Conservation (phyloP, 257 asterid genomes). For the Apocynum venetum region DNA sequence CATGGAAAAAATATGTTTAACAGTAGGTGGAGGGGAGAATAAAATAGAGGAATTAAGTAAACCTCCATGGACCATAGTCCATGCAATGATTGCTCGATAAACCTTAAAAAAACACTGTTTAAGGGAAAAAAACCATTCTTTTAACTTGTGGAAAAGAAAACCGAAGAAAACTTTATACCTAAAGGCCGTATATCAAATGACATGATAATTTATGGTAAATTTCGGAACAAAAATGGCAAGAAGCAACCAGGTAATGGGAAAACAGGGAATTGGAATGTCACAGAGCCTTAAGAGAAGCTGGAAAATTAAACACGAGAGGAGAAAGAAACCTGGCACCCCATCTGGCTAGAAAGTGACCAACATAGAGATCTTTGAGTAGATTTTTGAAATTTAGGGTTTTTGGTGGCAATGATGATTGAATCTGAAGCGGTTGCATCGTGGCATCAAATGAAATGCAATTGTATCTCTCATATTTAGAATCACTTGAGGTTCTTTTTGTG, state of each 20-base stretch:
- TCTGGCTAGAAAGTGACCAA: slow-evolving; percentile 90
- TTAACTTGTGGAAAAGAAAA: not conserved
- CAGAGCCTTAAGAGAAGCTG: not conserved
- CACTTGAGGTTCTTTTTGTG: no score
- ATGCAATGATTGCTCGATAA: no score
- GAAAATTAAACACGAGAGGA: slow-evolving; percentile 2
- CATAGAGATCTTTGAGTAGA: slow-evolving; percentile 46
- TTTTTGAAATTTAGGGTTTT: not conserved
- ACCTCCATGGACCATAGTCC: no score
- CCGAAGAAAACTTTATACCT: not conserved
- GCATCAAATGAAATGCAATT: not conserved
- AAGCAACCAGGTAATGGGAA: not conserved
- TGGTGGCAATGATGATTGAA: not conserved
- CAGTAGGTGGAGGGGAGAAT: no score
- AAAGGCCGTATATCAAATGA: not conserved
- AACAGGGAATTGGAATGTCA: not conserved
- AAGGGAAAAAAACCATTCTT: not conserved
- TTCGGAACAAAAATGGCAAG: not conserved
- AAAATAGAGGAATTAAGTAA: no score
- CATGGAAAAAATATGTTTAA: no score
- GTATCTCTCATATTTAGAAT: no score
- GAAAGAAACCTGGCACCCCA: slow-evolving; percentile 86
- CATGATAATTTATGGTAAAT: not conserved
- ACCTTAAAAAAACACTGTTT: no score
- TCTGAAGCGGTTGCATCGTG: not conserved